These are phyloP conservation scores for Rusavskia elegans DNA, from an alignment of 495 filamentous ascomycete genomes.

Conservation along the genomic window DNA sequence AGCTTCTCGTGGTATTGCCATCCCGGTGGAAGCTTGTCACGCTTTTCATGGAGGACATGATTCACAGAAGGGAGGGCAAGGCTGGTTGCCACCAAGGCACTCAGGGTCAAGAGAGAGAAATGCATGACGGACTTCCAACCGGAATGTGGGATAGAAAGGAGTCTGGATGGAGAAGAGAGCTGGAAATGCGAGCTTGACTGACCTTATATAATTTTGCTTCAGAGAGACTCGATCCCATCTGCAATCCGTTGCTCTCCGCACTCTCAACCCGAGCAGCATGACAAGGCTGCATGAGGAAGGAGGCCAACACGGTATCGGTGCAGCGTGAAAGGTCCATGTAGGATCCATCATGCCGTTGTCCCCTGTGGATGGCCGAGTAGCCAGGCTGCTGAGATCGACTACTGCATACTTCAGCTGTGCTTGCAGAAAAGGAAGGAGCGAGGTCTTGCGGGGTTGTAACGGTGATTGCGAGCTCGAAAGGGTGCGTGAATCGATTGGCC, in stretches of 20 bases:
- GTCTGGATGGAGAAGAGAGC: not conserved
- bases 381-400: not conserved
- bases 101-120: conserved; percentile 17
- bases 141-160: not conserved
- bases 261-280: not conserved
- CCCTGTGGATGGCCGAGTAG: not conserved
- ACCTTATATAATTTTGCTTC: not conserved
- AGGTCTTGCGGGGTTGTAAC: not conserved
- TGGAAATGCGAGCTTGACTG: not conserved
- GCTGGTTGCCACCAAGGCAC: conserved; percentile 12
- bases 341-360: not conserved
- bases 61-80: conserved; percentile 18
- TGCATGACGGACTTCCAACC: conserved; percentile 16
- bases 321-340: not conserved
- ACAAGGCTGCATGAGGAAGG: conserved; percentile 7
- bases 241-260: not conserved
- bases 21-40: conserved; percentile 17
- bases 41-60: conserved; percentile 28
- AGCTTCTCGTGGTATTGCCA: conserved; percentile 21
- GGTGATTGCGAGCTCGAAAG: not conserved
- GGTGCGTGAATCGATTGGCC: not conserved
- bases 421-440: not conserved
- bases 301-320: not conserved
- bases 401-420: not conserved
- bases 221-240: too few relatives aligned